These are phyloP conservation scores for Phlyctochytrium planicorne DNA, from an alignment of 192 early-diverging fungal genomes.

Conservation along the genomic window DNA sequence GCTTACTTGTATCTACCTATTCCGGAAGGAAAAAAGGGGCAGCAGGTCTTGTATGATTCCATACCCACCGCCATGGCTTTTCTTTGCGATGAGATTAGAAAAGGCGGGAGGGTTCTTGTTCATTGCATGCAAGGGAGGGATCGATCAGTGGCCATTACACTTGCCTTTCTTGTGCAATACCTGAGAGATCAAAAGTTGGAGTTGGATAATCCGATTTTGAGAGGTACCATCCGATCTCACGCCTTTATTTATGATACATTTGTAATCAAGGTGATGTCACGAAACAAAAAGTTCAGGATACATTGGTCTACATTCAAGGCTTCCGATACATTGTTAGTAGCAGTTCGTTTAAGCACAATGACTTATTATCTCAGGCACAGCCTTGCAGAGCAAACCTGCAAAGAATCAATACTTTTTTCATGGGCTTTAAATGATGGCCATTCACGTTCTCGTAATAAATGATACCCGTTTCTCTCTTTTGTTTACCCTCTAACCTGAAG, in stretches of 20 bases:
- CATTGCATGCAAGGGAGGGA: slow-evolving; percentile 83
- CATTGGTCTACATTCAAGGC: slow-evolving; percentile 22
- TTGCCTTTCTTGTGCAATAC: slow-evolving; percentile 58
- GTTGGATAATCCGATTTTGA: no score
- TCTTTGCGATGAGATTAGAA: slow-evolving; percentile 35
- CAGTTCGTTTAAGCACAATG: slow-evolving; percentile 65
- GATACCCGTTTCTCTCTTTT: no score
- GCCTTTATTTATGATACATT: no score
- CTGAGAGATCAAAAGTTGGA: neutral
- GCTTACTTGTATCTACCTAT: slow-evolving; percentile 73
- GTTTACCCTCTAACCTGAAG: no score
- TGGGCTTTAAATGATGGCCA: no score
- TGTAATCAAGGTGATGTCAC: slow-evolving; percentile 4
- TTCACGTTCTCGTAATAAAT: no score
- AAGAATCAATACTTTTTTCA: neutral
- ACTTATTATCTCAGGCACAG: slow-evolving; percentile 1
- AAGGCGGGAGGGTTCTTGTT: slow-evolving; percentile 56
- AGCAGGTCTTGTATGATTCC: slow-evolving; percentile 54
- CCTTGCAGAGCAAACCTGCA: slow-evolving; percentile 7
- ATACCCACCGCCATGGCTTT: slow-evolving; percentile 62
- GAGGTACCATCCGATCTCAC: no score
- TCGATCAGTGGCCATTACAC: slow-evolving; percentile 74
- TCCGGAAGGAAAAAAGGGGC: slow-evolving; percentile 87
- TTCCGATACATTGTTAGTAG: slow-evolving; percentile 27
- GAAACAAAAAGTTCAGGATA: slow-evolving; percentile 20